A percentile compares a stretch with the other conserved stretches of the same genome.
Conservation (phyloP, 805 yeast genomes). For the Candida multigemmis region DNA sequence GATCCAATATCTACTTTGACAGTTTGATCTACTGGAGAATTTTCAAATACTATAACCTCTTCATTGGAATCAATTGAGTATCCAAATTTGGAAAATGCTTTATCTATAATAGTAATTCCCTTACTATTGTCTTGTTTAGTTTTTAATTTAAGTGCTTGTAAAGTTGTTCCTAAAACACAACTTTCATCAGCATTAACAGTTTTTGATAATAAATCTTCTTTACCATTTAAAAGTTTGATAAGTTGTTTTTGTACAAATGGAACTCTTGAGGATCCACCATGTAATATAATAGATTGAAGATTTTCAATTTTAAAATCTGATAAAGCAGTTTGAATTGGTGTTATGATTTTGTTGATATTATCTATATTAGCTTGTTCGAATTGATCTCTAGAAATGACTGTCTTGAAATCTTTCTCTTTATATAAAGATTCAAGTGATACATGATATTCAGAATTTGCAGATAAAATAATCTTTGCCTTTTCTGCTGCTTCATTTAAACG, state of each 20-base stretch:
- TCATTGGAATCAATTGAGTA: constrained; percentile 15
- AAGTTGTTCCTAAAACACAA: constrained; percentile 82
- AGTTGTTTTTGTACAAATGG: constrained; percentile 74
- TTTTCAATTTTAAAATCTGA: constrained; percentile 21
- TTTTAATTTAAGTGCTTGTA: constrained; percentile 62
- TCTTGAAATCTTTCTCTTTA: constrained; percentile 66
- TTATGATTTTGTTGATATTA: constrained; percentile 33
- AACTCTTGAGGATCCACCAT: constrained; percentile 88
- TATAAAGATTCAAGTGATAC: constrained; percentile 68
- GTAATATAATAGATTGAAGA: constrained; percentile 59
- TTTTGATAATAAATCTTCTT: constrained; percentile 55
- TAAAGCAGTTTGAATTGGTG: constrained; percentile 50
- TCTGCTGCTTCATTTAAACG: constrained; percentile 79
- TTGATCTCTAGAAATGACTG: constrained; percentile 65
- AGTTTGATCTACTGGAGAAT: constrained; percentile 27
- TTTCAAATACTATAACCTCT: constrained; percentile 35
- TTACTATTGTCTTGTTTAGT: constrained; percentile 58
- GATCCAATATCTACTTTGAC: constrained; percentile 28
- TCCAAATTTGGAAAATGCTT: constrained; percentile 40
- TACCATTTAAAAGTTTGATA: constrained; percentile 37
- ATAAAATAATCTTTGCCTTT: constrained; percentile 75
- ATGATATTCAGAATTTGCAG: constrained; percentile 80
- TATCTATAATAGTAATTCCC: constrained; percentile 52
- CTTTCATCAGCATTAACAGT: constrained; percentile 95
- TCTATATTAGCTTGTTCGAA: constrained; percentile 54